A percentile compares a stretch with the other conserved stretches of the same genome.
Evolutionary conservation across 2,329 filamentous ascomycete species (phyloP).

Genomic region (Annulohypoxylon truncatum): DNA sequence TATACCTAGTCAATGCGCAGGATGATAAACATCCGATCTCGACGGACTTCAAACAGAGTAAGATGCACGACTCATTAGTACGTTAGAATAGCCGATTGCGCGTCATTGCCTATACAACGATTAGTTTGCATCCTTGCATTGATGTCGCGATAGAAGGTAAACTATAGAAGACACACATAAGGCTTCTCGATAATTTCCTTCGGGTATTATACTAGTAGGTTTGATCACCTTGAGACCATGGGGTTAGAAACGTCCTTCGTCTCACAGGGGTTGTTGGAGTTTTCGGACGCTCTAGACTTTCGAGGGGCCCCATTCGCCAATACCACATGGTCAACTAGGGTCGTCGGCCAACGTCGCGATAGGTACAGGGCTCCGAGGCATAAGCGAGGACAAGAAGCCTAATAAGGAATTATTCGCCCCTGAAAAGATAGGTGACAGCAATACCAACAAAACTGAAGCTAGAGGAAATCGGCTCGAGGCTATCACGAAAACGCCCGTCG

Average conservation of each 20-base stretch:
- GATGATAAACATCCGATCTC: neutral
- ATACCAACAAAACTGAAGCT: neutral
- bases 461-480: constrained; percentile 7
- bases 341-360: neutral
- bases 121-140: neutral
- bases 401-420: constrained; percentile 8
- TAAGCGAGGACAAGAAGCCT: neutral
- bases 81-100: neutral
- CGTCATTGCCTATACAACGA: constrained; percentile 5
- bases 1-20: neutral
- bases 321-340: constrained; percentile 11
- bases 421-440: constrained; percentile 3
- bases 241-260: constrained; percentile 32
- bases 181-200: constrained; percentile 20
- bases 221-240: constrained; percentile 9
- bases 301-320: constrained; percentile 15
- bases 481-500: constrained; percentile 10
- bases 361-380: neutral
- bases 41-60: neutral
- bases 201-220: constrained; percentile 7
- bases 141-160: constrained; percentile 12
- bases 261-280: constrained; percentile 27
- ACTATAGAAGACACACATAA: neutral
- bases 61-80: neutral
- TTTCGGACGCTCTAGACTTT: constrained; percentile 6